Evolutionary conservation across 495 filamentous ascomycete genomes (phyloP).

Genomic region (Penicillium fimorum): DNA sequence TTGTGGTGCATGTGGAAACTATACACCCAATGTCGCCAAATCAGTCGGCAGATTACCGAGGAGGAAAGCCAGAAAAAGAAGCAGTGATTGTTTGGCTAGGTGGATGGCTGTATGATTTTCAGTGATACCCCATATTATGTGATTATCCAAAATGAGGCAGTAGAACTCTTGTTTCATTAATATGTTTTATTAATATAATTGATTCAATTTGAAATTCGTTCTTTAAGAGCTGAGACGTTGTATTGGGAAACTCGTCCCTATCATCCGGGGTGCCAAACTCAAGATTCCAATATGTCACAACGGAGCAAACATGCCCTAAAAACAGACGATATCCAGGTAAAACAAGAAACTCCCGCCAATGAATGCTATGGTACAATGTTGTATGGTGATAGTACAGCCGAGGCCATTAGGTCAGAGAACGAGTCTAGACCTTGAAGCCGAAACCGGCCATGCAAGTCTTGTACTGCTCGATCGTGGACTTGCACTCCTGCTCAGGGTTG

Average conservation of each 20-base stretch:
- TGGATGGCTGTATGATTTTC: conserved; percentile 15
- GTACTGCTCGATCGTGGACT: conserved; percentile 78
- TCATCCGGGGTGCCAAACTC: conserved; percentile 1
- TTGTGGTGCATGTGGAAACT: conserved; percentile 82
- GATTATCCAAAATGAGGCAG: conserved; percentile 5
- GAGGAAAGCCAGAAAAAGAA: conserved; percentile 42
- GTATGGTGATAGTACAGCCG: conserved; percentile 20
- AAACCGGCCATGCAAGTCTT: conserved; percentile 90
- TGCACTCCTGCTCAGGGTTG: conserved; percentile 75
- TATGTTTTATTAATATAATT: conserved; percentile 1
- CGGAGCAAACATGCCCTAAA: background rate
- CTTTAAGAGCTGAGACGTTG: conserved; percentile 21
- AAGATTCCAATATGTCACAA: conserved; percentile 2
- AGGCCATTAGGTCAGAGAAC: background rate
- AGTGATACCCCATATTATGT: conserved; percentile 35
- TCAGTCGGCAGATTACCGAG: conserved; percentile 25
- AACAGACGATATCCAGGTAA: conserved; percentile 16
- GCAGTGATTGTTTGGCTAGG: conserved; percentile 28
- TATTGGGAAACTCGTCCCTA: conserved; percentile 7
- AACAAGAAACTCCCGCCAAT: conserved; percentile 23
- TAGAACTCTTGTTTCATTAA: background rate
- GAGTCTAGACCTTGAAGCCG: conserved; percentile 72
- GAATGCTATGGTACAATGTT: conserved; percentile 29
- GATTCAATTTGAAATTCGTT: conserved; percentile 1
- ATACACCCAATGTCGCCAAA: conserved; percentile 54